Conservation (phyloP, 805 yeast genomes). For the Martiniozyma abietophila region DNA sequence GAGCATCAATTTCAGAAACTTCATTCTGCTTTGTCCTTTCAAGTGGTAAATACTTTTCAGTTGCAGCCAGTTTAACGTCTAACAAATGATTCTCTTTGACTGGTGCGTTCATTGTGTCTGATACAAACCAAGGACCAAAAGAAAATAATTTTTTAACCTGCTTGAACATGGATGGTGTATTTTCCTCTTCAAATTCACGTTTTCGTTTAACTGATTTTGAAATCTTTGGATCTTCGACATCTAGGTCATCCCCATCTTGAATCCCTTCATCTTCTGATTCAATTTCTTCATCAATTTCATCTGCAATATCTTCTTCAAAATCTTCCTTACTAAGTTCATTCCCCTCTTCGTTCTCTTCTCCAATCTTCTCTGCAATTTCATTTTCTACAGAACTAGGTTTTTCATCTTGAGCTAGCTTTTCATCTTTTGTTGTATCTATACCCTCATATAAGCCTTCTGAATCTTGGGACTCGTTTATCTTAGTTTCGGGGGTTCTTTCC, state of each 20-base stretch:
- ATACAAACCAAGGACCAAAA: constrained; percentile 2
- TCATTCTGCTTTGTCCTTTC: neutral
- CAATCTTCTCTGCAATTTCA: neutral
- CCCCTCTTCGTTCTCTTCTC: constrained; percentile 1
- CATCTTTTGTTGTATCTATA: neutral
- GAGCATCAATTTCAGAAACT: neutral
- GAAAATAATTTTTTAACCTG: constrained; percentile 6
- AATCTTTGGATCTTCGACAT: constrained; percentile 1
- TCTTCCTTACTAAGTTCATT: no score
- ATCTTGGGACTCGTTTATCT: neutral
- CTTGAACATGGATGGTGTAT: neutral
- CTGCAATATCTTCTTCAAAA: constrained; percentile 4
- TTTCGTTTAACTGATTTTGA: constrained; percentile 9
- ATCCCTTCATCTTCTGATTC: constrained; percentile 1
- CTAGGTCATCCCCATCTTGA: neutral
- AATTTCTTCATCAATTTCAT: constrained; percentile 1
- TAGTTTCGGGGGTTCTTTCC: neutral
- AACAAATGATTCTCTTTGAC: constrained; percentile 1
- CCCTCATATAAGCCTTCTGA: constrained; percentile 4
- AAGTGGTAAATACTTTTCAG: neutral
- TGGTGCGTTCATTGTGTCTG: neutral
- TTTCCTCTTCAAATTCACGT: constrained; percentile 4
- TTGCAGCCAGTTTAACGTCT: neutral
- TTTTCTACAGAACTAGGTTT: neutral
- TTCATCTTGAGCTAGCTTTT: neutral